These are phyloP conservation scores for Sclerotinia sclerotiorum DNA, from an alignment of 2,329 filamentous ascomycete genomes.

Conservation along the genomic window DNA sequence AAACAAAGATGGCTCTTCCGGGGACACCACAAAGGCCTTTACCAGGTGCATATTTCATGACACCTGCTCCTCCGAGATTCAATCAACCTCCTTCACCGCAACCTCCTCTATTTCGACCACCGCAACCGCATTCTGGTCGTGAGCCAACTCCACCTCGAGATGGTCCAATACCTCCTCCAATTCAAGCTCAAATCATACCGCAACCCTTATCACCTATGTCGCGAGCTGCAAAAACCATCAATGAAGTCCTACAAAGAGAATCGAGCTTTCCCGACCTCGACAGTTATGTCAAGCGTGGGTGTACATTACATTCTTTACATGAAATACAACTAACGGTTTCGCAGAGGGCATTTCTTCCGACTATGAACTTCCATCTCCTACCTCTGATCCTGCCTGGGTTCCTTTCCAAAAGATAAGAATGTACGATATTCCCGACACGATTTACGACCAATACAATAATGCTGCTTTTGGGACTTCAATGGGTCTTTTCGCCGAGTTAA, in stretches of 20 bases:
- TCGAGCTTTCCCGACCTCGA: conserved; percentile 85
- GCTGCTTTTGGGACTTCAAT: conserved; percentile 87
- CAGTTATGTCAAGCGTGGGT: conserved; percentile 82
- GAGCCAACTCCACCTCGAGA: conserved; percentile 31
- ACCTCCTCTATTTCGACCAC: conserved; percentile 49
- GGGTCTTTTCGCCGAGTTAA: conserved; percentile 91
- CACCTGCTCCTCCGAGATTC: conserved; percentile 61
- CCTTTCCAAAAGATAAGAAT: conserved; percentile 86
- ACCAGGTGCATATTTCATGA: conserved; percentile 74
- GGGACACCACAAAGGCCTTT: conserved; percentile 68
- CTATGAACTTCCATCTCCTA: conserved; percentile 70
- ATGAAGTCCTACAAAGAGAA: conserved; percentile 73
- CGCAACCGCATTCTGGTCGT: conserved; percentile 22
- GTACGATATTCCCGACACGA: conserved; percentile 86
- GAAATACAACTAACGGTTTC: conserved; percentile 35
- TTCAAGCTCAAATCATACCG: conserved; percentile 26
- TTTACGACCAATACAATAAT: conserved; percentile 89
- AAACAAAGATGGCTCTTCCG: conserved; percentile 32
- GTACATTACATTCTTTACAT: neutral
- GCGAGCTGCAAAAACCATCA: conserved; percentile 80
- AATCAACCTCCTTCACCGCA: conserved; percentile 47
- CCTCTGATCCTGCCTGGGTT: conserved; percentile 68
- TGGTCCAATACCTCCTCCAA: conserved; percentile 21
- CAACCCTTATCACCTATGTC: conserved; percentile 66
- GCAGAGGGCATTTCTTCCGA: conserved; percentile 86